Conservation (phyloP, 2,329 filamentous ascomycete genomes). For the Sclerotinia spermophila region DNA sequence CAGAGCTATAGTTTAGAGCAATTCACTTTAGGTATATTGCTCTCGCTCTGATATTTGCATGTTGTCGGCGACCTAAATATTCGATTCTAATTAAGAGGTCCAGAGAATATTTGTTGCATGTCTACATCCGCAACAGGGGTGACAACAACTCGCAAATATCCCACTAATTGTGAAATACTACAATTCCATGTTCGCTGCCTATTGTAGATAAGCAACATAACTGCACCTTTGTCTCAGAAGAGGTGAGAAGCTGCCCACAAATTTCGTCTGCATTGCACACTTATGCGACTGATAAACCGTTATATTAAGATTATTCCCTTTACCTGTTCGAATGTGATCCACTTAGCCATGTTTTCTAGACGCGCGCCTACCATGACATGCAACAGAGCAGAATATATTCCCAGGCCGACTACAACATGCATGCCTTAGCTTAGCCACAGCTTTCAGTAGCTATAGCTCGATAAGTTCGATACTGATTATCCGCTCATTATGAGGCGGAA, state of each 20-base stretch:
- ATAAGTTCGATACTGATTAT: not conserved
- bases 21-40: not conserved
- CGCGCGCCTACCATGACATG: not conserved
- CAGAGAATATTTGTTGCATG: not conserved
- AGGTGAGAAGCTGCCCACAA: not conserved
- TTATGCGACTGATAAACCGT: no score
- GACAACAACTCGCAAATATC: not conserved
- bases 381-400: not conserved
- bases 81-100: not conserved
- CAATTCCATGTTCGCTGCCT: not conserved
- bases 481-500: not conserved
- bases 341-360: not conserved
- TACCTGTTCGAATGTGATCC: not conserved
- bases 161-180: not conserved
- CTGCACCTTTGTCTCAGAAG: not conserved
- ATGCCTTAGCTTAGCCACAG: not conserved
- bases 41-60: not conserved
- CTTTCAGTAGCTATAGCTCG: not conserved
- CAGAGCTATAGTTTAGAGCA: not conserved
- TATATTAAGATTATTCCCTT: not conserved
- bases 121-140: not conserved
- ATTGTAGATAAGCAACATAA: not conserved
- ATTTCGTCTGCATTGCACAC: not conserved
- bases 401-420: not conserved
- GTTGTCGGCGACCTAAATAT: not conserved